Evolutionary conservation across 2,329 filamentous ascomycete genomes (phyloP), one percentile per base, ranked within the genome.

Genomic region (Scedosporium apiospermum): DNA sequence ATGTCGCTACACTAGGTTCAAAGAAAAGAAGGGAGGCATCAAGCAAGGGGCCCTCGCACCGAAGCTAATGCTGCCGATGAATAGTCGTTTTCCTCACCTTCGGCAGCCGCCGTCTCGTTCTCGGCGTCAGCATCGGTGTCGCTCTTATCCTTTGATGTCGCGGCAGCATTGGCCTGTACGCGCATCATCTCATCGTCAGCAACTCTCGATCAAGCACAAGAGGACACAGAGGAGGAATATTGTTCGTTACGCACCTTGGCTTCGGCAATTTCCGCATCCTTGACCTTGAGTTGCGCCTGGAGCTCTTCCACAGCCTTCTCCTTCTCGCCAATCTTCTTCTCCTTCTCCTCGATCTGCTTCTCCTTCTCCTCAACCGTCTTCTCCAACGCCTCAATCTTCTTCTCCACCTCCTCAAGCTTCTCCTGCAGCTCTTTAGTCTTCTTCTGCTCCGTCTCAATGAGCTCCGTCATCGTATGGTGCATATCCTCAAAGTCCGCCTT

Each of bases 1-100:
- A 10, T 16, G 7, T 41, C 42, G 14, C 46, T 10, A 44, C 10
- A 21, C 26, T 3, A 38, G n/a, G 38, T 12, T 53, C 38, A 18
- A 21, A 44, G 41, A 44, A 27, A 61, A 49, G 58, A 71, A n/a
- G n/a, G 38, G 64, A 70, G 4, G 55, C 55, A 38, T 58, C 73
- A 77, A 75, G 72, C 74, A 77, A 75, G 75, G 79, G 79, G 76
- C 73, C 75, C 71, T 78, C 85, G 80, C 82, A 88, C 85, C 84
- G 82, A 84, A 77, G 85, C 84, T 76, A 88, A 79, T 75, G 85
- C 85, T 72, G 80, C 78, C 71, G 85, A 87, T 74, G 84, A 84
- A 77, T 83, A 77, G 72, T 88, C 85, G 69, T 83, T 80, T 72
- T 76, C 76, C 83, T 87, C 84, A 82, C 81, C 83, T 82, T 81